These are phyloP conservation scores for Typha latifolia DNA, from an alignment of 176 grass and related monocot genomes.

Conservation along the genomic window DNA sequence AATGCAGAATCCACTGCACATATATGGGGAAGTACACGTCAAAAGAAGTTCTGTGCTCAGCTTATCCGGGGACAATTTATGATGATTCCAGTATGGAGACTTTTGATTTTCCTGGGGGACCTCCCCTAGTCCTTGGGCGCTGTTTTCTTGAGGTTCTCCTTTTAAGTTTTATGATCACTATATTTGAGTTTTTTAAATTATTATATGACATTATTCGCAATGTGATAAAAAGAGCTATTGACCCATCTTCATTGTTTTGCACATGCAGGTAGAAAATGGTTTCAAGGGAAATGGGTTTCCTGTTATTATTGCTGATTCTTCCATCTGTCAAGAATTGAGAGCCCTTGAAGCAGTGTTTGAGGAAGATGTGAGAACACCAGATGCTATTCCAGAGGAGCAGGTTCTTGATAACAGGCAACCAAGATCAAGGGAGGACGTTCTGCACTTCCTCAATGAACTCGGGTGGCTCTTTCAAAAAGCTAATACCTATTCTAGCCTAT, in stretches of 20 bases:
- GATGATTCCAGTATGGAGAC: conserved; percentile 92
- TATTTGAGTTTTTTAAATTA: not conserved
- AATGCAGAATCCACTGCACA: conserved; percentile 83
- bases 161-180: not conserved
- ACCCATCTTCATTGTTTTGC: conserved; percentile 17
- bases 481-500: conserved; percentile 15
- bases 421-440: conserved; percentile 48
- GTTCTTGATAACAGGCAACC: conserved; percentile 19
- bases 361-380: conserved; percentile 32
- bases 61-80: conserved; percentile 94
- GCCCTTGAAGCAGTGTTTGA: conserved; percentile 67
- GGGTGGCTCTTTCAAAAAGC: conserved; percentile 94
- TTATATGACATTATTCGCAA: not conserved
- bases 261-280: conserved; percentile 82
- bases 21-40: conserved; percentile 78
- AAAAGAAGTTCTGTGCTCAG: conserved; percentile 78
- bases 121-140: conserved; percentile 46
- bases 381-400: conserved; percentile 51
- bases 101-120: conserved; percentile 77
- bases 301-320: conserved; percentile 67
- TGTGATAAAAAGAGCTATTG: not conserved
- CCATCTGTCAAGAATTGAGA: conserved; percentile 69
- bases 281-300: conserved; percentile 96
- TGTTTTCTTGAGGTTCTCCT: conserved; percentile 84
- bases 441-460: conserved; percentile 95